Base-by-base conservation (phyloP, 805 yeast species). In the Wickerhamiella occidentalis region DNA sequence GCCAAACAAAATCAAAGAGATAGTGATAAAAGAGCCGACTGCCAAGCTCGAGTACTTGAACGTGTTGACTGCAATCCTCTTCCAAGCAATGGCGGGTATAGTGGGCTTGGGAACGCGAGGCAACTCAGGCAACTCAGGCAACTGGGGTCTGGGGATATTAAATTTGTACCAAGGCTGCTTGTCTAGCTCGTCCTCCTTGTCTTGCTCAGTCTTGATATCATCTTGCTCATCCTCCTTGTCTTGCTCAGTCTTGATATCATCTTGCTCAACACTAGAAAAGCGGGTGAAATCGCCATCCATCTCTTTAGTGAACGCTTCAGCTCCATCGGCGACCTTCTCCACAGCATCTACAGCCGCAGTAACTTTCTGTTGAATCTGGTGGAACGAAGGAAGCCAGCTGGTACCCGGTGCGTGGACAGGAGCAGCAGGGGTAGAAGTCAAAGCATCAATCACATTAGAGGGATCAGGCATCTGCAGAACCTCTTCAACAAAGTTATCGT, bases 391-490 rank as follows among this genome's bases (percentile, higher is more conserved):
- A 21, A 45, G 28, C 44, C 44, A 40, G n/a, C 41, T 22, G 8
- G 23, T 22, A n/a, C 41, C 41, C 15, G 26, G 26, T 6, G n/a
- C 26, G 26, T 19, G 41, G 6, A 13, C 22, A 17, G 38, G 38
- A n/a, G 15, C 46, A 6, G 46, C 46, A 6, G 46, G 46, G 6
- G 46, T 43, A 11, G 46, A 43, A 11, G 30, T 21, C 3, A 26
- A 29, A 19, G 33, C 47, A 13, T 19, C 46, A 17, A 25, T 37
- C 13, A 45, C 13, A 19, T 45, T 37, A 7, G 9, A 11, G 12
- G 41, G 23, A 25, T 35, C 41, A 17, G 47, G 47, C 41, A 45
- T n/a, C 15, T 45, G 22, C 47, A 45, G 12, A 19, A 35, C 41
- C 19, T 45, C 40, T 17, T 35, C 41, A 3, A 43, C n/a, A 18